Base-by-base conservation (phyloP, 2,329 filamentous ascomycete species). In the Fusarium sp. region DNA sequence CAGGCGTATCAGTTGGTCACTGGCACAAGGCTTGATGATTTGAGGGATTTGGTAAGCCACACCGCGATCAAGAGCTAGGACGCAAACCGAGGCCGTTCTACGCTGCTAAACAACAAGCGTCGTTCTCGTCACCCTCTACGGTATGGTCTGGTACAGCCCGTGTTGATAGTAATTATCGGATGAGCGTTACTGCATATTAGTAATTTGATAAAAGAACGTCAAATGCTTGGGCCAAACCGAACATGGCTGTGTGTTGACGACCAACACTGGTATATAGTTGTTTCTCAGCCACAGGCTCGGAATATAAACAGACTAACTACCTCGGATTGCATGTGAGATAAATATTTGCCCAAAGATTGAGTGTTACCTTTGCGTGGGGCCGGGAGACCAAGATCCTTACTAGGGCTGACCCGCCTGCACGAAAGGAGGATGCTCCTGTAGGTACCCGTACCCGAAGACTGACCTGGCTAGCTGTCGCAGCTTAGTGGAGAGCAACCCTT, bases 331-430 rank as follows among this genome's bases (percentile, higher is more conserved):
- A 60, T 54, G 29, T 43, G 45, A 46, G 48, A 58, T 35, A 52
- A 55, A 53, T 31, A 54, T 61, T 65, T 56, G 51, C 47, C 47
- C 9, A 32, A 37, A 32, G 42, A 37, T 37, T 37, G 17, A 47
- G 49, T 48, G 41, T 31, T 37, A 36, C 19, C 21, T 45, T 63
- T 39, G 61, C 57, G 57, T 69, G 63, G 57, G 66, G 61, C 54
- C 49, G 17, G 23, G 45, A 52, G 44, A 52, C 47, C 38, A 52
- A 53, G 54, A 57, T 39, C 55, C 47, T 55, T 59, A 53, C 66
- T 66, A 64, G 58, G 63, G 58, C 63, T 64, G 66, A 65, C 55
- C 49, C 63, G 61, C 42, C 57, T 68, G 65, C 56, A 60, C 38
- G 55, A 60, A 60, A 60, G 54, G 49, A 60, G 49, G 53, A 49